Conservation (phyloP, 129 eudicot genomes). For the Ambrosia trifida region DNA sequence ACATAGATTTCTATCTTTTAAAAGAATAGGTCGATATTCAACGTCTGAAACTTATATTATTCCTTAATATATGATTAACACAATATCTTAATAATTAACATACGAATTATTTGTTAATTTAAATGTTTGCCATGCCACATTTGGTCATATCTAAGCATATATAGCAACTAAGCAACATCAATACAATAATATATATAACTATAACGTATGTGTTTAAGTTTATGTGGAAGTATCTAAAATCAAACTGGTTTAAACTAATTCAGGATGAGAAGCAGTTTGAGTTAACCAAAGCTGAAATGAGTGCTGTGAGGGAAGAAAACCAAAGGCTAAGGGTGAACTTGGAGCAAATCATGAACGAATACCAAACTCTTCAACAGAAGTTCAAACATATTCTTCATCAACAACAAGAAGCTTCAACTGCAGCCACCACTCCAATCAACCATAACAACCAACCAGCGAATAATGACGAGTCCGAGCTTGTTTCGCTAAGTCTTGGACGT, state of each 20-base stretch:
- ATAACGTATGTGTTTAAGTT: background rate
- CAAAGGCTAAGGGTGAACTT: conserved; percentile 61
- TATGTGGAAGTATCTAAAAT: background rate
- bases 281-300: conserved; percentile 74
- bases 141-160: background rate
- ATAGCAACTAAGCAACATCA: background rate
- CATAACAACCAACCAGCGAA: conserved; percentile 10
- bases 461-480: conserved; percentile 49
- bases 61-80: background rate
- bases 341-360: conserved; percentile 71
- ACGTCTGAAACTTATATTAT: background rate
- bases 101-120: too few species aligned
- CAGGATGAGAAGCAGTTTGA: conserved; percentile 63
- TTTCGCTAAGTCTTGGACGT: conserved; percentile 81
- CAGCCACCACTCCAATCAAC: background rate
- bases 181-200: background rate
- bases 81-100: background rate
- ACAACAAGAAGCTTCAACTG: conserved; percentile 34
- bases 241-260: background rate
- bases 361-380: conserved; percentile 63
- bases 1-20: too few species aligned
- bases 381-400: conserved; percentile 53
- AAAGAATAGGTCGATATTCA: background rate
- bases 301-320: conserved; percentile 75
- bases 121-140: background rate